Conservation (phyloP, 2,329 filamentous ascomycete genomes). For the Blastomyces parvus region DNA sequence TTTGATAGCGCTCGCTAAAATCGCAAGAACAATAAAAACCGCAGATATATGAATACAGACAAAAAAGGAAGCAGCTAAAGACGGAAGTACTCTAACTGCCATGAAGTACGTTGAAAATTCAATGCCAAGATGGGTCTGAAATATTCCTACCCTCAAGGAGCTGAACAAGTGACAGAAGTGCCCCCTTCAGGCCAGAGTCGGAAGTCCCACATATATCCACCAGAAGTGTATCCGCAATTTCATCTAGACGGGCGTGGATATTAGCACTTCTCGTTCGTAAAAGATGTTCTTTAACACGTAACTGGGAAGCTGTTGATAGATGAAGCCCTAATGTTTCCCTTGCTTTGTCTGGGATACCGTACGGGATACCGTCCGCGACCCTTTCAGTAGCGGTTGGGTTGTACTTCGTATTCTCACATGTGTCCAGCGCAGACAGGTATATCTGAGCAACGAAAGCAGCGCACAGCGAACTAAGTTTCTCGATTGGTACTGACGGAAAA, state of each 20-base stretch:
- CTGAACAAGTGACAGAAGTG: slow-evolving; percentile 30
- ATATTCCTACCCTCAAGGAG: slow-evolving; percentile 28
- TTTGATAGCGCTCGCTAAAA: not conserved
- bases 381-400: slow-evolving; percentile 5
- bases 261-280: slow-evolving; percentile 25
- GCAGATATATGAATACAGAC: not conserved
- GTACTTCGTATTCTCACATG: slow-evolving; percentile 20
- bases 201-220: slow-evolving; percentile 29
- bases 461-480: slow-evolving; percentile 29
- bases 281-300: slow-evolving; percentile 23
- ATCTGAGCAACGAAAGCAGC: slow-evolving; percentile 31
- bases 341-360: slow-evolving; percentile 28
- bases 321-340: slow-evolving; percentile 27
- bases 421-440: slow-evolving; percentile 28
- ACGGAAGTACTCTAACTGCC: not conserved
- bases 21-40: not conserved
- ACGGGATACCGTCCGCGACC: slow-evolving; percentile 25
- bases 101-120: not conserved
- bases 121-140: not conserved
- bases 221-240: slow-evolving; percentile 30
- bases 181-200: slow-evolving; percentile 29
- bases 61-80: not conserved
- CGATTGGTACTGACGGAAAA: slow-evolving; percentile 27
- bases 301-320: slow-evolving; percentile 21
- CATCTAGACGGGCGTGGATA: slow-evolving; percentile 25